phyloP scores from a whole-genome alignment of 1,139 yeast species.

The Zhuliangozyma blackwelliae region DNA sequence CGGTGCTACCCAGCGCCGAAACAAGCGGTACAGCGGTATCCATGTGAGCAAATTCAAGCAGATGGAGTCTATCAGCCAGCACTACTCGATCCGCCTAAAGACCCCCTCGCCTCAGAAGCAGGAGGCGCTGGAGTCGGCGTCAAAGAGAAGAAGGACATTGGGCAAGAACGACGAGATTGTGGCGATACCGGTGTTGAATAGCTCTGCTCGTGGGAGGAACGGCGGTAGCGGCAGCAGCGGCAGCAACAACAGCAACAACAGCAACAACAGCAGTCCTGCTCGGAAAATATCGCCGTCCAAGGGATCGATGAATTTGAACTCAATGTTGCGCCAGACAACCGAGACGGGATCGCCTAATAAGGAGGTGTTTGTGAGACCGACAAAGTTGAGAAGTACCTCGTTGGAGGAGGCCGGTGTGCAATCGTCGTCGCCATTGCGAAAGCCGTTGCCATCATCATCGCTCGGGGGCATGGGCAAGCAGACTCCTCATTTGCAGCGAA shows the following conservation, averaged over 20 bases:
- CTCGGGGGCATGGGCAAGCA: not conserved
- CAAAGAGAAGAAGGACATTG: slow-evolving; percentile 32
- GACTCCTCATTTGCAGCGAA: slow-evolving; percentile 15
- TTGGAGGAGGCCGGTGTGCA: slow-evolving; percentile 35
- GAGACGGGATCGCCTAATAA: slow-evolving; percentile 15
- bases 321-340: slow-evolving; percentile 20
- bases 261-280: slow-evolving; percentile 9
- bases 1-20: slow-evolving; percentile 10
- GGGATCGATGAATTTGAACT: slow-evolving; percentile 36
- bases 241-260: no score
- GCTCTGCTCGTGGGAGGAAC: slow-evolving; percentile 4
- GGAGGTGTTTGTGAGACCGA: slow-evolving; percentile 23
- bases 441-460: slow-evolving; percentile 14
- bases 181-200: slow-evolving; percentile 7
- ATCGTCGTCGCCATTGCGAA: slow-evolving; percentile 9
- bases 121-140: slow-evolving; percentile 11
- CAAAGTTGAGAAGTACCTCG: slow-evolving; percentile 25
- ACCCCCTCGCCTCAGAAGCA: slow-evolving; percentile 10
- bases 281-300: slow-evolving; percentile 37
- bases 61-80: slow-evolving; percentile 42
- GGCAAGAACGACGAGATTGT: slow-evolving; percentile 29
- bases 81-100: slow-evolving; percentile 26
- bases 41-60: slow-evolving; percentile 32
- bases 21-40: slow-evolving; percentile 29
- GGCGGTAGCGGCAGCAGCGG: not conserved